A percentile compares a stretch with the other conserved stretches of the same genome.
These are phyloP conservation scores for Protomyces lactucae-debilis DNA, from an alignment of 1,139 yeast species.

Conservation along the genomic window DNA sequence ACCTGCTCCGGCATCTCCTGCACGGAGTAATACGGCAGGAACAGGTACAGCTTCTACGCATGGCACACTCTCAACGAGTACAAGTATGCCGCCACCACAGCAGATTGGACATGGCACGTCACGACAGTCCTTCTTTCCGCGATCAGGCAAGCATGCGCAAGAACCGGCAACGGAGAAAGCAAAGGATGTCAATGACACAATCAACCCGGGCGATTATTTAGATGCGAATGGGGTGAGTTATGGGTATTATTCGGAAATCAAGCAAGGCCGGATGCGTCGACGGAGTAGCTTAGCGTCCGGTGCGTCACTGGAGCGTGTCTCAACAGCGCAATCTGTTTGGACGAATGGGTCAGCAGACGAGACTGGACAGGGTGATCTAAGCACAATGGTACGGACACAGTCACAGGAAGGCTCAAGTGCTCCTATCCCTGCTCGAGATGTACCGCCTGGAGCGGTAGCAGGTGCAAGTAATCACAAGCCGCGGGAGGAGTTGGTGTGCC, in stretches of 20 bases:
- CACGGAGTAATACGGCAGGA: background rate
- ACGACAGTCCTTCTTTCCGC: background rate
- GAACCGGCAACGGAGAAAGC: background rate
- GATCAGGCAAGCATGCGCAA: background rate
- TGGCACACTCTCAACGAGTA: background rate
- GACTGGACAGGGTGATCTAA: background rate
- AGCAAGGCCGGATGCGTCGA: background rate
- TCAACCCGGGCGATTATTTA: background rate
- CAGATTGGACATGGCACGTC: background rate
- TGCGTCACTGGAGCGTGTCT: background rate
- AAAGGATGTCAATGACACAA: background rate
- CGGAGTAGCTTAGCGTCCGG: background rate
- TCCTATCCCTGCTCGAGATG: background rate
- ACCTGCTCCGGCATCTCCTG: conserved; percentile 10
- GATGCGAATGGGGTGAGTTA: background rate
- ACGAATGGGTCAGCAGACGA: background rate
- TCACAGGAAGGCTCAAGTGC: background rate
- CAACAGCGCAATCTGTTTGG: background rate
- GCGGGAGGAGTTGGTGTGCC: background rate
- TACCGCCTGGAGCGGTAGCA: background rate
- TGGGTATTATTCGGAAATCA: background rate
- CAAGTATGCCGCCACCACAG: background rate
- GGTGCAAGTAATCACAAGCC: background rate
- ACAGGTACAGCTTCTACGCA: background rate
- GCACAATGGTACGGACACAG: background rate